Evolutionary conservation across 495 filamentous ascomycete species (phyloP).

Genomic region (Penicillium roqueforti): DNA sequence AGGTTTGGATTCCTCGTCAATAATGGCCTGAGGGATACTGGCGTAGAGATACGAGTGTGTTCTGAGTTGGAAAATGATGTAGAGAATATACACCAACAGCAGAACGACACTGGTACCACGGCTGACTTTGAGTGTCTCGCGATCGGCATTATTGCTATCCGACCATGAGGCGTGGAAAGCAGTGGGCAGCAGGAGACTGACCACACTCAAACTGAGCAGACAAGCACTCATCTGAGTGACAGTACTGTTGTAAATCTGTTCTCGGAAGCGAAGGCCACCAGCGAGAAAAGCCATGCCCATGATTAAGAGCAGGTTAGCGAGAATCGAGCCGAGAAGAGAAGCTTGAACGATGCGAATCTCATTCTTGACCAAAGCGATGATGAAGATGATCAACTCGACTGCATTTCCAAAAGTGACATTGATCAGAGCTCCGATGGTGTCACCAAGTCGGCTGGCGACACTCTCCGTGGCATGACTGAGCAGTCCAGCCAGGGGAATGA

Average conservation of each 20-base stretch:
- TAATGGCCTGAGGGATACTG: slow-evolving; percentile 81
- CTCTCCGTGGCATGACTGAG: slow-evolving; percentile 78
- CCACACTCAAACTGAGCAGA: slow-evolving; percentile 82
- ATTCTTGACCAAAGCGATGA: slow-evolving; percentile 46
- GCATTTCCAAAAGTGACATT: slow-evolving; percentile 90
- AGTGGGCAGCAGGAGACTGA: slow-evolving; percentile 79
- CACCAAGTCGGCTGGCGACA: slow-evolving; percentile 70
- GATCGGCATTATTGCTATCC: slow-evolving; percentile 56
- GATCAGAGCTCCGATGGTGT: slow-evolving; percentile 75
- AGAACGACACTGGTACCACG: slow-evolving; percentile 88
- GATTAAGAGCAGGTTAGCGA: slow-evolving; percentile 83
- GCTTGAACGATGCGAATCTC: slow-evolving; percentile 89
- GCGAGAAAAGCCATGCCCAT: slow-evolving; percentile 86
- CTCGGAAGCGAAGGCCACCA: slow-evolving; percentile 80
- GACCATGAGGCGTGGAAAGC: slow-evolving; percentile 88
- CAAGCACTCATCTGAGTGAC: slow-evolving; percentile 95
- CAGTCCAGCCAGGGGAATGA: slow-evolving; percentile 77
- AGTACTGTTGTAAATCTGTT: slow-evolving; percentile 94
- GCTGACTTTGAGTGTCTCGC: slow-evolving; percentile 72
- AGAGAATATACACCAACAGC: slow-evolving; percentile 76
- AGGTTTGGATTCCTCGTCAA: slow-evolving; percentile 82
- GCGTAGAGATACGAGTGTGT: slow-evolving; percentile 89
- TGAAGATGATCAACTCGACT: slow-evolving; percentile 83
- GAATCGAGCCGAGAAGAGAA: slow-evolving; percentile 79
- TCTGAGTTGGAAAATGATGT: slow-evolving; percentile 87